phyloP scores from a whole-genome alignment of 345 rosid genomes.

The Rhizophora mangle region DNA sequence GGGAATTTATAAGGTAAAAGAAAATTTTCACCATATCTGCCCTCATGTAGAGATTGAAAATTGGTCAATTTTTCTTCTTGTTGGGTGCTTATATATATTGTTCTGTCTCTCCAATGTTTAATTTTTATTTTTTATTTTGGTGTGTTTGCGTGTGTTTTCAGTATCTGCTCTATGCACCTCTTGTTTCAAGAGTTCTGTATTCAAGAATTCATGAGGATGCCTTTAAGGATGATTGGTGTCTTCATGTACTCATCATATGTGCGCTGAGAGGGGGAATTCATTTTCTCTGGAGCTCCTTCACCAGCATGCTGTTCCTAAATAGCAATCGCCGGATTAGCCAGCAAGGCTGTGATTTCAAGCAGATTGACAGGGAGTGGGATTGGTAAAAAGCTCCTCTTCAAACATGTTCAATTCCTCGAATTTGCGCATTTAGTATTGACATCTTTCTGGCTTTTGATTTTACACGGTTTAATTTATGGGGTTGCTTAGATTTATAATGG shows the following conservation, averaged over 20 bases:
- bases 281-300: slow-evolving; percentile 38
- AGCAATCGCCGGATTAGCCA: slow-evolving; percentile 50
- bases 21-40: background rate
- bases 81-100: background rate
- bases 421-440: background rate
- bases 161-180: slow-evolving; percentile 80
- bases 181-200: slow-evolving; percentile 51
- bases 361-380: slow-evolving; percentile 89
- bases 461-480: background rate
- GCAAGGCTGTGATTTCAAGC: slow-evolving; percentile 79
- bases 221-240: slow-evolving; percentile 51
- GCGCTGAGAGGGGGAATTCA: slow-evolving; percentile 38
- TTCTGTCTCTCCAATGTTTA: slow-evolving; percentile 7
- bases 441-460: background rate
- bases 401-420: background rate
- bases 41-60: background rate
- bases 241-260: slow-evolving; percentile 56
- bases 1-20: slow-evolving; percentile 68
- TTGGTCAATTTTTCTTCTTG: background rate
- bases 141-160: slow-evolving; percentile 12
- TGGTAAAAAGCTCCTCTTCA: slow-evolving; percentile 41
- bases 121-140: background rate
- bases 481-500: background rate
- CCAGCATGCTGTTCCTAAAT: slow-evolving; percentile 61
- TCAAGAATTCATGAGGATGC: slow-evolving; percentile 43